Evolutionary conservation across 345 rosid species (phyloP), one percentile per base, ranked within the genome.

Genomic region (Anastatica hierochuntica): DNA sequence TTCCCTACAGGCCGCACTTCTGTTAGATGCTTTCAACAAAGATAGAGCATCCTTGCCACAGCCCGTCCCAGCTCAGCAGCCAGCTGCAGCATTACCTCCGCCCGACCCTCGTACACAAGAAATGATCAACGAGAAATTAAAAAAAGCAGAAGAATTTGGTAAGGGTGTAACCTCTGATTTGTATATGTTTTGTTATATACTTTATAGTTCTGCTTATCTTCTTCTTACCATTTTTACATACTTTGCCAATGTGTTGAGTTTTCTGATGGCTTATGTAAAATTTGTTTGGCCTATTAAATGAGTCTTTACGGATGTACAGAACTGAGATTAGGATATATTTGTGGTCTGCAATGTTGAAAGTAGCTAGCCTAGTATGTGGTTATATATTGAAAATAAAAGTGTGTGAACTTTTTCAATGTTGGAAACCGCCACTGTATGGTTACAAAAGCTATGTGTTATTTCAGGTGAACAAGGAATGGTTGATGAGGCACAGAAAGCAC

Each of bases 121-220:
- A 68, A 85, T 94, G 99, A 94, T 94, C 64, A 88, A 94, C 49
- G 97, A 88, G 74, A 94, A 94, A 74, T 64, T 94, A 62, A 88
- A 85, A 81, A 94, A 83, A 79, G 99, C 99, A 1, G 97, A 94
- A 75, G 97, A 94, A 64, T 82, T 94, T 62, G 99, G 99, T 94
- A 65, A 67, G 88, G 29, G 40, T 36, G 1, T 46, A 29, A 23
- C 61, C 5, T 67, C 34, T 59, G 38, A 4, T 36, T 37, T n/a
- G n/a, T n/a, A n/a, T n/a, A 11, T 23, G 12, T 44, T 51, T 51
- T 6, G 20, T 24, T 43, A 43, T 56, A n/a, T 49, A 14, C 42
- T 40, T 9, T 43, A 35, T 34, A 42, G 6, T 33, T n/a, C 7
- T 1, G 19, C 21, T 3, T 37, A 21, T 36, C 11, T 33, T 14